Conservation (phyloP, 2,329 filamentous ascomycete species). For the Aspergillus sp. region DNA sequence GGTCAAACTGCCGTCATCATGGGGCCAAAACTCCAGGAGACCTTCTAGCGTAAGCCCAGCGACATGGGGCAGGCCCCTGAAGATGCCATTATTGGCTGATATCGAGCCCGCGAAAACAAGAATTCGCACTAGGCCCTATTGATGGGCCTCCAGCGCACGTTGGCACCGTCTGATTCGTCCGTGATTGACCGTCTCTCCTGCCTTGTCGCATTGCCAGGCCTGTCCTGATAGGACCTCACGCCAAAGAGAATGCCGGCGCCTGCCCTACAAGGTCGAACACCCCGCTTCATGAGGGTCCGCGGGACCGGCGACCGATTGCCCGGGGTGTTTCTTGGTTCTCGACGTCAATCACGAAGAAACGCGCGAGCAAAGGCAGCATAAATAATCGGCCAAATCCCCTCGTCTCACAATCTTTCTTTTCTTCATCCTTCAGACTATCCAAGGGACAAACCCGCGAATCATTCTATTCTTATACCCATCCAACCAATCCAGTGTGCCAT, state of each 20-base stretch:
- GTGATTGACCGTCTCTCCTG: constrained; percentile 6
- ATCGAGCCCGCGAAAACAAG: background rate
- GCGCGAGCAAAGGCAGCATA: background rate
- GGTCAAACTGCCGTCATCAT: constrained; percentile 17
- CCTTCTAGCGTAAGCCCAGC: background rate
- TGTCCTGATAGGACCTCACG: constrained; percentile 1
- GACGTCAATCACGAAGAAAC: constrained; percentile 1
- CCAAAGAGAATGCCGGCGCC: constrained; percentile 8
- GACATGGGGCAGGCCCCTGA: background rate
- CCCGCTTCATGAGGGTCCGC: constrained; percentile 5
- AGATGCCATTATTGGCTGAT: constrained; percentile 3
- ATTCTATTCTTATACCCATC: background rate
- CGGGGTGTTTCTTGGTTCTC: background rate
- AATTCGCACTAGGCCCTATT: constrained; percentile 24
- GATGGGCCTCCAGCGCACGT: constrained; percentile 18
- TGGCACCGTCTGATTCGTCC: constrained; percentile 21
- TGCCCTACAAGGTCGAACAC: constrained; percentile 11
- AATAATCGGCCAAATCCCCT: background rate
- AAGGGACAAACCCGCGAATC: background rate
- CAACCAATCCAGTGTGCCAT: constrained; percentile 9
- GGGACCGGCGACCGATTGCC: constrained; percentile 1
- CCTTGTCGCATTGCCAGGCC: background rate
- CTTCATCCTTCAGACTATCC: background rate
- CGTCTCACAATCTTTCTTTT: background rate
- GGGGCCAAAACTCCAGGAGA: constrained; percentile 6